Evolutionary conservation across 331 rosid species (phyloP).

Genomic region (Cydonia oblonga): DNA sequence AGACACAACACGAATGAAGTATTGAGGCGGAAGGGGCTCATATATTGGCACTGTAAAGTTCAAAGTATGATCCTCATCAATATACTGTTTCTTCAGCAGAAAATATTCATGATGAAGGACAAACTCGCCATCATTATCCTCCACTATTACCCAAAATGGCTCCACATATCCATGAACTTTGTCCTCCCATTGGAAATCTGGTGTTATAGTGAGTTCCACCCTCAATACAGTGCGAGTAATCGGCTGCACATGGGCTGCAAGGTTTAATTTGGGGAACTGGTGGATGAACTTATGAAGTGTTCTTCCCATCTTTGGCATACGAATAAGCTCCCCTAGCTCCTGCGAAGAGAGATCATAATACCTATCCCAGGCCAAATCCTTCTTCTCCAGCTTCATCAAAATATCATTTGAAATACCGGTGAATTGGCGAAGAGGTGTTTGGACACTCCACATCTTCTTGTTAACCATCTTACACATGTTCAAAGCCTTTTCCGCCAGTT

Average conservation of each 20-base stretch:
- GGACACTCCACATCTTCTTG: conserved; percentile 95
- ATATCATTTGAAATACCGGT: conserved; percentile 64
- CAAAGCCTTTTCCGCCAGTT: conserved; percentile 85
- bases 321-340: conserved; percentile 90
- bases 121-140: conserved; percentile 87
- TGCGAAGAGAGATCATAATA: conserved; percentile 86
- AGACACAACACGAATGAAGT: conserved; percentile 83
- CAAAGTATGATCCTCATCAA: conserved; percentile 85
- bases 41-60: conserved; percentile 84
- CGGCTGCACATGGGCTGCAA: conserved; percentile 96
- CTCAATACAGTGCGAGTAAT: conserved; percentile 87
- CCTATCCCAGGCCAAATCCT: conserved; percentile 96
- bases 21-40: conserved; percentile 90
- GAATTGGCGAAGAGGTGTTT: conserved; percentile 85
- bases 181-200: conserved; percentile 95
- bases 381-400: conserved; percentile 76
- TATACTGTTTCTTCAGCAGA: conserved; percentile 75
- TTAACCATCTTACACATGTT: conserved; percentile 89
- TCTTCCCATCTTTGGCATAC: conserved; percentile 80
- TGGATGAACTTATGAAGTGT: conserved; percentile 76
- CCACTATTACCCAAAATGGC: conserved; percentile 96
- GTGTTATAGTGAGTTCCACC: conserved; percentile 88
- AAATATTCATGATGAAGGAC: conserved; percentile 89
- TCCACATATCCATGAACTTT: conserved; percentile 86
- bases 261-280: conserved; percentile 88